Percentiles rank a stretch among this genome's conserved stretches.
Evolutionary conservation across 2,329 filamentous ascomycete genomes (phyloP).

Genomic region (Colletotrichum sp.): DNA sequence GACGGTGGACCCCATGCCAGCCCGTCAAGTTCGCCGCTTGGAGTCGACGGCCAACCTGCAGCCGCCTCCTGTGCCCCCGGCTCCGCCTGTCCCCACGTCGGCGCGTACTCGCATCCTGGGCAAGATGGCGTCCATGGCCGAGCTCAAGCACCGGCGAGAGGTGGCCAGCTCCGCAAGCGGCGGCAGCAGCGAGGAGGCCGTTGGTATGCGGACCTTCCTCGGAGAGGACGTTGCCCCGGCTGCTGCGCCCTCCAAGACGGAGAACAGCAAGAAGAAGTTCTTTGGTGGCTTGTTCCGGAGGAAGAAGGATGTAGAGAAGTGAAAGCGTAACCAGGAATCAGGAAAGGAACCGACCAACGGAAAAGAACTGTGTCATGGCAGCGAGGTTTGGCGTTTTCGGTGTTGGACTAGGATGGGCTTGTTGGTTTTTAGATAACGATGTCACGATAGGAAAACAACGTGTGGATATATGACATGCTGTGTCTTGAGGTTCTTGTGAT

Average conservation of each 20-base stretch:
- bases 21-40: background rate
- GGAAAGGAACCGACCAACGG: background rate
- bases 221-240: background rate
- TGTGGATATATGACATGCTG: background rate
- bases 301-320: constrained; percentile 6
- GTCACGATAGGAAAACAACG: background rate
- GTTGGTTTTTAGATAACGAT: background rate
- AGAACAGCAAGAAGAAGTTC: constrained; percentile 6
- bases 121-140: constrained; percentile 10
- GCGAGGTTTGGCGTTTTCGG: background rate
- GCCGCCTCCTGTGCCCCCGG: background rate
- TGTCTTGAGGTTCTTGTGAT: background rate
- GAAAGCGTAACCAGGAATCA: background rate
- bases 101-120: background rate
- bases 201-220: constrained; percentile 12
- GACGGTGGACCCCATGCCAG: background rate
- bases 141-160: constrained; percentile 8
- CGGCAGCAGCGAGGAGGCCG: background rate
- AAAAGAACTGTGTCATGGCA: background rate
- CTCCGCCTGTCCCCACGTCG: background rate
- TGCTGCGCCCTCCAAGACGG: background rate
- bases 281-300: constrained; percentile 5
- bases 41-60: background rate
- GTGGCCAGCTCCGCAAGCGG: background rate
- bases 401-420: background rate